A percentile compares a stretch with the other conserved stretches of the same genome.
These are phyloP conservation scores for Austroboletus eburneus DNA, from an alignment of 768 basidiomycete species.

Conservation along the genomic window DNA sequence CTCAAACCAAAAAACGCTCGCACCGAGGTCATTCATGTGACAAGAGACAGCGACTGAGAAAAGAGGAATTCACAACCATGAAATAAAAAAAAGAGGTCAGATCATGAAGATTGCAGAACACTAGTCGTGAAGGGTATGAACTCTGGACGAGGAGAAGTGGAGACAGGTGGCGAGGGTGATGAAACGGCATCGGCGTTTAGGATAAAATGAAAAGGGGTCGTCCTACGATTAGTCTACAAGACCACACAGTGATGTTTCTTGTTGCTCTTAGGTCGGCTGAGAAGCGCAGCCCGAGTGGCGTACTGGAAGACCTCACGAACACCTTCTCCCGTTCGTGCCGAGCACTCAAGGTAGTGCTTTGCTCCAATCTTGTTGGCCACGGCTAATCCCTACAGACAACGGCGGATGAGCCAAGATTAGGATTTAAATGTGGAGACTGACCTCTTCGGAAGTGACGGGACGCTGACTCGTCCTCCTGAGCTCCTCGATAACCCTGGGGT, in stretches of 20 bases:
- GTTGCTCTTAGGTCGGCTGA: slow-evolving; percentile 47
- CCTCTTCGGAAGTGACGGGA: slow-evolving; percentile 93
- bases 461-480: slow-evolving; percentile 91
- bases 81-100: slow-evolving; percentile 29
- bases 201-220: slow-evolving; percentile 14
- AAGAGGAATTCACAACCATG: slow-evolving; percentile 17
- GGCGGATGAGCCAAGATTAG: not conserved
- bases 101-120: slow-evolving; percentile 37
- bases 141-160: slow-evolving; percentile 20
- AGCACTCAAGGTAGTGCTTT: slow-evolving; percentile 95
- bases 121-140: slow-evolving; percentile 37
- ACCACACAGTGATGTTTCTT: slow-evolving; percentile 44
- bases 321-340: slow-evolving; percentile 93
- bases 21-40: not conserved
- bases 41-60: too few relatives aligned
- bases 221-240: slow-evolving; percentile 36
- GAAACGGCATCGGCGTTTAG: slow-evolving; percentile 20
- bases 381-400: slow-evolving; percentile 73
- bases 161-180: slow-evolving; percentile 14
- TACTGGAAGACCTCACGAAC: slow-evolving; percentile 99
- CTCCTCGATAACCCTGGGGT: slow-evolving; percentile 90
- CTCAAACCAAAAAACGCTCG: not conserved
- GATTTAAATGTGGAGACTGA: slow-evolving; percentile 27
- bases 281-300: slow-evolving; percentile 89
- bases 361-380: slow-evolving; percentile 96